A percentile compares a stretch with the other conserved stretches of the same genome.
phyloP scores from a whole-genome alignment of 1,139 yeast species.

The Zygosaccharomyces sapae region DNA sequence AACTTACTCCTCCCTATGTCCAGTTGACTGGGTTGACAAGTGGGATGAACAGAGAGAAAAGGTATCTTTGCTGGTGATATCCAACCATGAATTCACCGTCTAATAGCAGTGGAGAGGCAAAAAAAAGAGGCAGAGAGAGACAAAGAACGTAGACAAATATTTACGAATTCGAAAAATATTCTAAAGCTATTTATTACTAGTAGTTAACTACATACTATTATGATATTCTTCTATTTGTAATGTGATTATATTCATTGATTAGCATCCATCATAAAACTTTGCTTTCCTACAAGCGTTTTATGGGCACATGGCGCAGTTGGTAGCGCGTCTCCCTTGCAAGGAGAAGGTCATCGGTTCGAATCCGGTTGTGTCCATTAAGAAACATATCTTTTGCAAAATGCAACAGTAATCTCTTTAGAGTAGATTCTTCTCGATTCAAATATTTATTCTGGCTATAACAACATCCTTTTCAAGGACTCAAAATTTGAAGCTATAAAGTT shows the following conservation, averaged over 20 bases:
- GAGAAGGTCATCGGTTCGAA: slow-evolving; percentile 36
- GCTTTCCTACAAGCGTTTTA: neutral
- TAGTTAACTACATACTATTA: slow-evolving; percentile 3
- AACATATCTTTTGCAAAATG: neutral
- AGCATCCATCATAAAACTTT: neutral
- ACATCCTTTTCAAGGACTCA: slow-evolving; percentile 16
- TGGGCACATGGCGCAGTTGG: slow-evolving; percentile 36
- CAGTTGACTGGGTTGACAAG: slow-evolving; percentile 84
- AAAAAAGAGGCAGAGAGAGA: neutral
- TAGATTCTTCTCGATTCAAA: neutral
- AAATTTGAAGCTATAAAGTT: slow-evolving; percentile 27
- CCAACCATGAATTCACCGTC: slow-evolving; percentile 31
- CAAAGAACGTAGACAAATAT: slow-evolving; percentile 1
- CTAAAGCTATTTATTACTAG: slow-evolving; percentile 4
- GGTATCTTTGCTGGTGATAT: slow-evolving; percentile 68
- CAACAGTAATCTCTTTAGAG: neutral
- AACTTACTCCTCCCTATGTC: slow-evolving; percentile 89
- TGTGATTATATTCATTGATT: neutral
- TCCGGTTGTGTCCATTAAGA: slow-evolving; percentile 33
- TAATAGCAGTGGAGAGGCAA: neutral
- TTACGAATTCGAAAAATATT: neutral
- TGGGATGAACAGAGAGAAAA: slow-evolving; percentile 91
- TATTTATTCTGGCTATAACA: slow-evolving; percentile 9
- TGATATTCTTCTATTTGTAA: neutral
- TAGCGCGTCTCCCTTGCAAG: slow-evolving; percentile 37